phyloP scores from a whole-genome alignment of 208 protist genomes.

The Leishmania tarentolae region DNA sequence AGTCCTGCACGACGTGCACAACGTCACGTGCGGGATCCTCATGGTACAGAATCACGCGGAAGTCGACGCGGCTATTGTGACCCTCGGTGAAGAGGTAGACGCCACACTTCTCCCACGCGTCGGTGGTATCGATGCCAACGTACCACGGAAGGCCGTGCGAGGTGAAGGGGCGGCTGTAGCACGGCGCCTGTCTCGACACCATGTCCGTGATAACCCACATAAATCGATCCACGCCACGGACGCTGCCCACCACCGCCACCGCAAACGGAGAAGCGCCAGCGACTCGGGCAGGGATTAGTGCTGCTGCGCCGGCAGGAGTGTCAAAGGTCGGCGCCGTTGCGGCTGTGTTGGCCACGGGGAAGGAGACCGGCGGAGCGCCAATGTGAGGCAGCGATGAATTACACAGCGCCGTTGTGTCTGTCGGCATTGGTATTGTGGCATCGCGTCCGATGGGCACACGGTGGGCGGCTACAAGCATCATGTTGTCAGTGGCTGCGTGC shows the following conservation, averaged over 20 bases:
- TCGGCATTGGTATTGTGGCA: not conserved
- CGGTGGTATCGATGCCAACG: conserved; percentile 36
- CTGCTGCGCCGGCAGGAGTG: not conserved
- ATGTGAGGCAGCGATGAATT: not conserved
- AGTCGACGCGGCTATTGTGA: conserved; percentile 40
- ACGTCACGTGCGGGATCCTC: conserved; percentile 35
- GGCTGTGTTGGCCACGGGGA: not conserved
- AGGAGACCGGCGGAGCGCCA: not conserved
- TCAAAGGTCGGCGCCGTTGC: not conserved
- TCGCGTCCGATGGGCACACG: not conserved
- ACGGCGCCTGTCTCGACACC: conserved; percentile 11
- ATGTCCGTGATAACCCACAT: conserved; percentile 10
- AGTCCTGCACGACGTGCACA: conserved; percentile 46
- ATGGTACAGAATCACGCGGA: conserved; percentile 46
- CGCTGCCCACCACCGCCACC: not conserved
- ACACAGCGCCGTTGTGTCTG: not conserved
- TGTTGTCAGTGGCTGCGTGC: not conserved
- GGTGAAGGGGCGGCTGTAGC: conserved; percentile 24
- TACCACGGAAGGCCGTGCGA: conserved; percentile 33
- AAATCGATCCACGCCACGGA: conserved; percentile 4
- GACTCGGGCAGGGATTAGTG: not conserved
- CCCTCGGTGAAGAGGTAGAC: conserved; percentile 53
- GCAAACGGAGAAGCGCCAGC: not conserved
- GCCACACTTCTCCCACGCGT: conserved; percentile 26
- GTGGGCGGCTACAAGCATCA: not conserved